These are phyloP conservation scores for Aureobasidium subglaciale DNA, from an alignment of 2,329 filamentous ascomycete species.

Conservation along the genomic window DNA sequence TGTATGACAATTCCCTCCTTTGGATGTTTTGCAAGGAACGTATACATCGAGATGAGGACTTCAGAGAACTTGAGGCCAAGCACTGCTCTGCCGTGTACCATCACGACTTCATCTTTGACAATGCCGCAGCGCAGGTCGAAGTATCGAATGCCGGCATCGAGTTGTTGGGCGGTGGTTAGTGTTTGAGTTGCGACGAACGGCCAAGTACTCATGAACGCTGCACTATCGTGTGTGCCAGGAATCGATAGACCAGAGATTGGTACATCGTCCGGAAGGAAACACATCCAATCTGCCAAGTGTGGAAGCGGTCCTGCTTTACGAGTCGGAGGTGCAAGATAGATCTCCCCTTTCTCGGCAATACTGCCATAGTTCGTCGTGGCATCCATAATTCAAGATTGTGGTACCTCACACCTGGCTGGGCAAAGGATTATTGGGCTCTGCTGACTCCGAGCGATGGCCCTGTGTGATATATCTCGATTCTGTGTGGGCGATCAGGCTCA, in stretches of 20 bases:
- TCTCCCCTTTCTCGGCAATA: slow-evolving; percentile 1
- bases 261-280: slow-evolving; percentile 20
- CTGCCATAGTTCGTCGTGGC: slow-evolving; percentile 1
- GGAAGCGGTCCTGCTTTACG: background rate
- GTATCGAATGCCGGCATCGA: slow-evolving; percentile 30
- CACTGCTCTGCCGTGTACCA: slow-evolving; percentile 30
- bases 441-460: no score
- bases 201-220: slow-evolving; percentile 29
- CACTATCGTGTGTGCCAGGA: slow-evolving; percentile 31
- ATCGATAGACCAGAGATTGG: slow-evolving; percentile 27
- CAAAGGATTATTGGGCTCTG: background rate
- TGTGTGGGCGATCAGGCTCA: background rate
- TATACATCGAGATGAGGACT: slow-evolving; percentile 25
- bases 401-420: no score
- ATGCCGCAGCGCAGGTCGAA: slow-evolving; percentile 32
- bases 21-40: slow-evolving; percentile 25
- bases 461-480: no score
- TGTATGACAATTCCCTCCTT: slow-evolving; percentile 29
- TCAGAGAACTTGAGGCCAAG: slow-evolving; percentile 26
- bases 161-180: slow-evolving; percentile 25
- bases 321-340: background rate
- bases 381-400: background rate
- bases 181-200: slow-evolving; percentile 30
- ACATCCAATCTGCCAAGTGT: slow-evolving; percentile 23
- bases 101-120: slow-evolving; percentile 25